Conservation (phyloP, 805 yeast species). For the Saccharomycopsis guyanensis region DNA sequence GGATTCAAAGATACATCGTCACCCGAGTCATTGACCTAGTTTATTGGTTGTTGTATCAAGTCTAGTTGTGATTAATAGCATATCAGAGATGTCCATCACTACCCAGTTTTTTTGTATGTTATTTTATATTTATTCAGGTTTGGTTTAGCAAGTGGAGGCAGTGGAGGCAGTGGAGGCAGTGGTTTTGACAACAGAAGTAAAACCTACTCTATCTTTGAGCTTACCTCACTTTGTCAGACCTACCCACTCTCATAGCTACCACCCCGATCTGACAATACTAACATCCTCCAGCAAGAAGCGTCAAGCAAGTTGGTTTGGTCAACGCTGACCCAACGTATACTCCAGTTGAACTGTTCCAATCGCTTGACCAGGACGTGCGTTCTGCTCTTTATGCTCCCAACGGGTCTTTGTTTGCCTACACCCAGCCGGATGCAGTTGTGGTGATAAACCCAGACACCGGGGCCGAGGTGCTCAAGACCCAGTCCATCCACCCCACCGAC, state of each 20-base stretch:
- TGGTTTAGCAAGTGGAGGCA: background rate
- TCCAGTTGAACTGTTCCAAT: conserved; percentile 24
- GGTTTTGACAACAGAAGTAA: no score
- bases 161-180: no score
- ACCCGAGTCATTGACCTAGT: no score
- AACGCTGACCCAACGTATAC: conserved; percentile 35
- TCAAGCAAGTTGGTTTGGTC: conserved; percentile 24
- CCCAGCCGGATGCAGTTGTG: conserved; percentile 55
- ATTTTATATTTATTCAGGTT: background rate
- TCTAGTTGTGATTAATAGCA: no score
- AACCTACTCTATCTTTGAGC: no score
- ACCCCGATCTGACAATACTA: background rate
- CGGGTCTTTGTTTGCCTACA: conserved; percentile 64
- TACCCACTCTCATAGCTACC: background rate
- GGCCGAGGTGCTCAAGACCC: conserved; percentile 38
- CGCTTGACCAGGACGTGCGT: conserved; percentile 43
- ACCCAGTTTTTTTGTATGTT: conserved; percentile 16
- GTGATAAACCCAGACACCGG: conserved; percentile 48
- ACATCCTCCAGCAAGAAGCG: conserved; percentile 39
- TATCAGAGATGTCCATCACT: background rate
- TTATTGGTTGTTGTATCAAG: no score
- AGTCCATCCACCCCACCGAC: conserved; percentile 65
- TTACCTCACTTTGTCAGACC: no score
- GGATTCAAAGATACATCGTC: no score
- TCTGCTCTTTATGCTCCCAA: conserved; percentile 58